Evolutionary conservation across 768 basidiomycete genomes (phyloP).

Genomic region (Cystobasidium ongulense): DNA sequence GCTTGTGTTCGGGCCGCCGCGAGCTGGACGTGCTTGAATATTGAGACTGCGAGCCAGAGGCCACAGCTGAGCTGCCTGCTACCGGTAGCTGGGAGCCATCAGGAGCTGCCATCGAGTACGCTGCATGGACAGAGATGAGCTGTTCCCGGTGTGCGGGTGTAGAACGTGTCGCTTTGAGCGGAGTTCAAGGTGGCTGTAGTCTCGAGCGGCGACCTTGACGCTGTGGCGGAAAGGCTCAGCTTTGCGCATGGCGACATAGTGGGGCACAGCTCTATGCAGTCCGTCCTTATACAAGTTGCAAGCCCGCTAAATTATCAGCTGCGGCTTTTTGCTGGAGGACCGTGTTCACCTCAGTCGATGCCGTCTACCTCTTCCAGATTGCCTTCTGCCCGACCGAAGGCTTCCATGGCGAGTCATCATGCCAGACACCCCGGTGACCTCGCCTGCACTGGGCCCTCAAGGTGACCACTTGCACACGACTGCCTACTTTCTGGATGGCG

Average conservation of each 20-base stretch:
- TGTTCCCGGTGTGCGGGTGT: not conserved
- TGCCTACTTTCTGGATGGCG: not conserved
- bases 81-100: not conserved
- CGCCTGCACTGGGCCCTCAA: not conserved
- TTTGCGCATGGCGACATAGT: too few species aligned
- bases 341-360: too few species aligned
- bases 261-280: too few species aligned
- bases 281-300: too few species aligned
- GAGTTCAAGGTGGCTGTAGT: not conserved
- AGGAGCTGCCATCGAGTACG: not conserved
- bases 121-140: not conserved
- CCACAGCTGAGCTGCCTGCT: not conserved
- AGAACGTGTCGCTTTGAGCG: not conserved
- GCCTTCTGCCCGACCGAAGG: too few species aligned
- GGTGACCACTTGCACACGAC: not conserved
- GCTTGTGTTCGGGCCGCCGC: not conserved
- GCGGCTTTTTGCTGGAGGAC: too few species aligned
- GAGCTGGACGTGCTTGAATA: not conserved
- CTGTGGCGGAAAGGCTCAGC: too few species aligned
- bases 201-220: too few species aligned
- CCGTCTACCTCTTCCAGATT: too few species aligned
- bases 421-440: not conserved
- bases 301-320: too few species aligned
- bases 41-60: not conserved
- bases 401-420: too few species aligned